Evolutionary conservation across 805 yeast genomes (phyloP).

Genomic region (Starmera dryadoides): DNA sequence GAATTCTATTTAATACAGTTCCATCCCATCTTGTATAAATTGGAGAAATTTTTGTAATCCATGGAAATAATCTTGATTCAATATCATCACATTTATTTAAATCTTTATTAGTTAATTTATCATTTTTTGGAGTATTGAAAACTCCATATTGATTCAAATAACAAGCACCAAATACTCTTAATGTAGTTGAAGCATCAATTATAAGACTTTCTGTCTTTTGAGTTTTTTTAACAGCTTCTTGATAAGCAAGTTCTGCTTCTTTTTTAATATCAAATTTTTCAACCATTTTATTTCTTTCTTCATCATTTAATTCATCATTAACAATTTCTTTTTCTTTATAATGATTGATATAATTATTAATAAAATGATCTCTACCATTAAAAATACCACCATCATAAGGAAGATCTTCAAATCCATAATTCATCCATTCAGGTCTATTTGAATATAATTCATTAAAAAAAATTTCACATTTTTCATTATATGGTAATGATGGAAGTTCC

Average conservation of each 20-base stretch:
- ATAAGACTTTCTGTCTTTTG: constrained; percentile 15
- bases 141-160: constrained; percentile 15
- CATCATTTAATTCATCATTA: constrained; percentile 3
- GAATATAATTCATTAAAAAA: constrained; percentile 22
- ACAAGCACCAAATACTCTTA: constrained; percentile 22
- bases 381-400: constrained; percentile 15
- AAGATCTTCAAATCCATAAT: constrained; percentile 12
- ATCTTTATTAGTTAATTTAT: constrained; percentile 4
- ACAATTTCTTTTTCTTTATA: constrained; percentile 5
- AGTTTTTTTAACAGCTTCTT: constrained; percentile 11
- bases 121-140: constrained; percentile 2
- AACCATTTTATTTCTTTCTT: constrained; percentile 9
- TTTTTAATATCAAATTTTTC: constrained; percentile 8
- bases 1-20: constrained; percentile 6
- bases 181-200: constrained; percentile 18
- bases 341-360: constrained; percentile 7
- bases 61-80: constrained; percentile 30
- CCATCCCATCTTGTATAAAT: constrained; percentile 33
- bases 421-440: constrained; percentile 15
- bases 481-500: constrained; percentile 2
- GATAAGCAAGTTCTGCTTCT: constrained; percentile 10
- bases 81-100: constrained; percentile 28
- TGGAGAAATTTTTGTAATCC: constrained; percentile 30
- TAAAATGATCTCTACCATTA: constrained; percentile 12
- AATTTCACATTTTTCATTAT: constrained; percentile 20